Base-by-base conservation (phyloP, 176 grass and related monocot species). In the Oryza rufipogon region DNA sequence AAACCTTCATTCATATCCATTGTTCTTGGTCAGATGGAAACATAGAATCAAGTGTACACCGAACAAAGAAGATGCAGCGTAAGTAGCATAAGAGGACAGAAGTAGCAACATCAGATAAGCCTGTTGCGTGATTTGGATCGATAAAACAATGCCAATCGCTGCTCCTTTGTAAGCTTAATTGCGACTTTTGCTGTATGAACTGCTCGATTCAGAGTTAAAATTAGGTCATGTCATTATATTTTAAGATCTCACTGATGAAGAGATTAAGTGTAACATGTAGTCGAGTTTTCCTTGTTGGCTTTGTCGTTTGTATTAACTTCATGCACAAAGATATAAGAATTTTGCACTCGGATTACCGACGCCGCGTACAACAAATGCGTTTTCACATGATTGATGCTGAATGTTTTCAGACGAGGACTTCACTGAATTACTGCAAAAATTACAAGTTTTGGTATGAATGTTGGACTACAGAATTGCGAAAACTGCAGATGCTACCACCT, bases 41-140 rank as follows among this genome's bases (percentile, higher is more conserved):
- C 65, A 54, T 22, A 89, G 14, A 38, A 64, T 25, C 71, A 81
- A 33, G 71, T 81, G 77, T 76, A 41, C 87, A 85, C 77, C 64
- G 71, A 76, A 81, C 58, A 66, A 79, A 41, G 36, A 80, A 20
- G 76, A 22, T 42, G 76, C 58, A 66, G 9, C 8, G 10, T 47
- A 58, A 42, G 16, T 64, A 33, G 66, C 51, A 9, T 47, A 71
- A 71, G 5, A 64, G 16, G 83, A 79, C 75, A 78, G 25, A 78
- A 70, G n/a, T 60, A 47, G 49, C 49, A 76, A 65, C 54, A 30
- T 66, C 74, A 79, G 75, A 58, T 58, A 6, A 76, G 6, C 72
- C 30, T 32, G 30, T 15, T 52, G 70, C 22, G 7, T 52, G 77
- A 80, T 81, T 64, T 85, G 15, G 14, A 84, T 34, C 52, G n/a